phyloP scores from a whole-genome alignment of 208 protist species.

The Acanthamoeba sp. region DNA sequence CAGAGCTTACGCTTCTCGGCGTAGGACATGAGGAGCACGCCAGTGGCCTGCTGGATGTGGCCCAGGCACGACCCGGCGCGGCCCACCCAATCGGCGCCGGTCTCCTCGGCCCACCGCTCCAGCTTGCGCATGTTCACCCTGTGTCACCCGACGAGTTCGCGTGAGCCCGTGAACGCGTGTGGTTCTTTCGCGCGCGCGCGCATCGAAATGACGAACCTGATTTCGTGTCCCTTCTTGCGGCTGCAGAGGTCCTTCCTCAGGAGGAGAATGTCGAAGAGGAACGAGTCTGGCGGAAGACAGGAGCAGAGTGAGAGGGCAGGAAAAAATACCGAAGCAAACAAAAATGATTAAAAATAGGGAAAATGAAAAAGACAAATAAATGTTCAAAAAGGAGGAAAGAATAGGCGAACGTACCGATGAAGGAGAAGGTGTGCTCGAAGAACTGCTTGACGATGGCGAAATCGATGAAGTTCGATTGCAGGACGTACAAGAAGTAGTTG shows the following conservation, averaged over 20 bases:
- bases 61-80: not conserved
- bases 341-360: not conserved
- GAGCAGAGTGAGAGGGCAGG: not conserved
- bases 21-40: slow-evolving; percentile 45
- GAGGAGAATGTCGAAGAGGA: slow-evolving; percentile 70
- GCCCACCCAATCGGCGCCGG: slow-evolving; percentile 56
- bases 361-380: not conserved
- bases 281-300: not conserved
- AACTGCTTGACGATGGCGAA: slow-evolving; percentile 72
- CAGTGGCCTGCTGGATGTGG: slow-evolving; percentile 57
- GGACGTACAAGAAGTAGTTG: slow-evolving; percentile 55
- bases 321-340: not conserved
- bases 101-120: slow-evolving; percentile 67
- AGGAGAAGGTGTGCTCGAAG: slow-evolving; percentile 67
- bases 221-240: slow-evolving; percentile 49
- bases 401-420: slow-evolving; percentile 33
- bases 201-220: slow-evolving; percentile 31
- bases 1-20: slow-evolving; percentile 47
- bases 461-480: slow-evolving; percentile 53
- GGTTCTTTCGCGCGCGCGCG: too few species aligned
- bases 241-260: slow-evolving; percentile 64
- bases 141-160: too few species aligned
- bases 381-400: not conserved
- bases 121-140: slow-evolving; percentile 59
- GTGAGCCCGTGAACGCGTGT: too few species aligned